Evolutionary conservation across 2,329 filamentous ascomycete genomes (phyloP), one percentile per base, ranked within the genome.

Genomic region (Arachnomyces sp.): DNA sequence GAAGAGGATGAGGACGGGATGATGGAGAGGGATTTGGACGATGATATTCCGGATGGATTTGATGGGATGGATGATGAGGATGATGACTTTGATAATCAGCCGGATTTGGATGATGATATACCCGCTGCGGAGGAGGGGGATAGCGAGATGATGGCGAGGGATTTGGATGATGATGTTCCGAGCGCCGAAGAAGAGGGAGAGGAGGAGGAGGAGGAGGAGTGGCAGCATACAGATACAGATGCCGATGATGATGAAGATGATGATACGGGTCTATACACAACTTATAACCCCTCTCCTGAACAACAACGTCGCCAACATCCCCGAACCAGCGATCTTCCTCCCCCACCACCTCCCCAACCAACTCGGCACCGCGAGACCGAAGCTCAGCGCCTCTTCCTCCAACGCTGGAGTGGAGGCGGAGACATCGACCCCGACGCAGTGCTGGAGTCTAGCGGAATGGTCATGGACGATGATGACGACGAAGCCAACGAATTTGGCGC

Each of bases 151-250:
- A 47, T 46, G 39, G 40, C 39, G 16, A 38, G 43, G 16, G 45
- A 46, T 37, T 25, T 49, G 40, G 84, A 88, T 49, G 82, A 84
- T 44, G 82, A 86, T 37, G 80, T 86, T 13, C 83, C 21, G 21
- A 25, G 21, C 9, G 21, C 21, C 5, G 21, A 25, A 9, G 21
- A 72, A 6, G 63, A 63, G 28, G 50, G 56, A 31, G 57, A 45
- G 4, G 53, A 44, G 7, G 59, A 55, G 18, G 75, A 78, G 52
- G 76, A 71, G 16, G 71, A 65, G 17, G 75, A 77, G 50, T 87
- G 86, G 65, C 83, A 88, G 66, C 83, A 87, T 56, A 87, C 84
- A 7, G 84, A 87, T 61, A 83, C 82, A 2, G 83, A 86, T 49
- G 81, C 72, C 7, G 79, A 80, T 38, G 74, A 71, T 45, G 66